Conservation (phyloP, 805 yeast species). For the Metschnikowia dekortorum region DNA sequence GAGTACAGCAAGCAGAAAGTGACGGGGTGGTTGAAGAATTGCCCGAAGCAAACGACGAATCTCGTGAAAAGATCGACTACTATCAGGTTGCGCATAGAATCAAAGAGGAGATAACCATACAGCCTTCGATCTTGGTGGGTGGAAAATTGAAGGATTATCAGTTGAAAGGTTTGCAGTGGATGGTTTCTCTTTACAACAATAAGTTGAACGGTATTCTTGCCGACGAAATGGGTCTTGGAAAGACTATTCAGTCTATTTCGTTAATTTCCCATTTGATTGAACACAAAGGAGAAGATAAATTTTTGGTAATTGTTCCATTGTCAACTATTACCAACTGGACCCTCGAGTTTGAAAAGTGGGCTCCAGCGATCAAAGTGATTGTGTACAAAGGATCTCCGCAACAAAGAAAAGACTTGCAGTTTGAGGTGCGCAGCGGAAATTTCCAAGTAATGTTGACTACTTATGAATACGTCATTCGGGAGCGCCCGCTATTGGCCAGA, state of each 20-base stretch:
- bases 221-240: constrained; percentile 68
- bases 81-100: constrained; percentile 78
- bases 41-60: constrained; percentile 43
- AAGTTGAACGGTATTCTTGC: constrained; percentile 61
- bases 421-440: constrained; percentile 60
- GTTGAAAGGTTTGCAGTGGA: constrained; percentile 61
- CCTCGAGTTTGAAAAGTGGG: constrained; percentile 83
- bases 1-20: constrained; percentile 62
- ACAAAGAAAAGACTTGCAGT: constrained; percentile 62
- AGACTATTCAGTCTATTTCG: constrained; percentile 74
- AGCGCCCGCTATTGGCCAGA: constrained; percentile 63
- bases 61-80: constrained; percentile 67
- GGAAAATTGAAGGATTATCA: constrained; percentile 78
- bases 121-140: constrained; percentile 68
- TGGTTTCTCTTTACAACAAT: constrained; percentile 60
- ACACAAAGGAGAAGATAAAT: constrained; percentile 63
- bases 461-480: constrained; percentile 76
- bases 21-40: constrained; percentile 30
- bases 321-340: constrained; percentile 87
- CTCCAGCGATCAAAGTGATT: constrained; percentile 68
- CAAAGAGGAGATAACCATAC: constrained; percentile 60
- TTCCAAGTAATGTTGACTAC: constrained; percentile 78
- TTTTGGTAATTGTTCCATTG: constrained; percentile 75
- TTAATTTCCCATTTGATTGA: constrained; percentile 68
- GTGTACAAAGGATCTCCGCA: constrained; percentile 76